These are phyloP conservation scores for Capsicum rhomboideum DNA, from an alignment of 257 asterid species.

Conservation along the genomic window DNA sequence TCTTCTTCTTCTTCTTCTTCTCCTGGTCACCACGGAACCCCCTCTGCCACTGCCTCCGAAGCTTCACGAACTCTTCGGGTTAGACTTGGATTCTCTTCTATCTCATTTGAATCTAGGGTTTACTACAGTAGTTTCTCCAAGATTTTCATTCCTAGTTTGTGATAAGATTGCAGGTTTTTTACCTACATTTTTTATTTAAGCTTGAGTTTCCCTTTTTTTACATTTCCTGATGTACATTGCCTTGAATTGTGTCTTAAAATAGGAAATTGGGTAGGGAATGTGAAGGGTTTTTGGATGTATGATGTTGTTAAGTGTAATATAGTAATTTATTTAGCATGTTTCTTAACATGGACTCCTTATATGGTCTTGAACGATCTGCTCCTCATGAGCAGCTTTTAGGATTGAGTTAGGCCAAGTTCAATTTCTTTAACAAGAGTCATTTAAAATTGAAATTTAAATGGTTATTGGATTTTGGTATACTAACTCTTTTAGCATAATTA, in stretches of 20 bases:
- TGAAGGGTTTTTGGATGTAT: background rate
- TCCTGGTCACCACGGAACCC: conserved; percentile 44
- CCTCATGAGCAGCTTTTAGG: background rate
- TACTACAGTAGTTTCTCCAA: background rate
- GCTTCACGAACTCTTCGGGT: conserved; percentile 95
- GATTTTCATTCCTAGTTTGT: background rate
- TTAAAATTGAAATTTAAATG: background rate
- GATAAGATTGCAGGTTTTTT: background rate
- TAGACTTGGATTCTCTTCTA: conserved; percentile 11
- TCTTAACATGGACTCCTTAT: background rate
- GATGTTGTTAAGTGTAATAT: background rate
- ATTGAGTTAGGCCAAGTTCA: background rate
- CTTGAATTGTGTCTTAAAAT: background rate
- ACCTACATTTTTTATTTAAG: background rate
- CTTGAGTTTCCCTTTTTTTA: background rate
- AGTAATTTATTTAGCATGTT: background rate
- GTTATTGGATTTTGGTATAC: background rate
- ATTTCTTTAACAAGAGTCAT: background rate
- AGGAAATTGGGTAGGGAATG: background rate
- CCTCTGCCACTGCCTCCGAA: conserved; percentile 37
- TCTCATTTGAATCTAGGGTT: background rate
- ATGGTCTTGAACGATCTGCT: background rate
- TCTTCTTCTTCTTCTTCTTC: conserved; percentile 46
- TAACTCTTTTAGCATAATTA: background rate
- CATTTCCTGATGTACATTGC: background rate